Percentiles rank a stretch among this genome's conserved stretches.
These are phyloP conservation scores for Pseudogymnoascus sp. DNA, from an alignment of 2,329 filamentous ascomycete species.

Conservation along the genomic window DNA sequence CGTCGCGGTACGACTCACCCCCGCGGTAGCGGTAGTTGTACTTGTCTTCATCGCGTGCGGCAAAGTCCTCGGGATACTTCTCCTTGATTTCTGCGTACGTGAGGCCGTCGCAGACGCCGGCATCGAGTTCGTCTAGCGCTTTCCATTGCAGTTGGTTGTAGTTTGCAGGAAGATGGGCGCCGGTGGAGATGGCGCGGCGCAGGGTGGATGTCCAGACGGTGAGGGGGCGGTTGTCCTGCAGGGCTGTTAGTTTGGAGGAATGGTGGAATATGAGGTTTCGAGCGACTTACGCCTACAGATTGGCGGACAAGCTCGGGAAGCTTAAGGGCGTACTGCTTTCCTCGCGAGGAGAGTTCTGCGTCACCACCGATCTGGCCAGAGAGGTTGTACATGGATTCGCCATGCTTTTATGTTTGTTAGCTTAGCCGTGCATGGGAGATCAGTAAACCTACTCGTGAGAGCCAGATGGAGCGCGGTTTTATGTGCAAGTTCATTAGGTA, in stretches of 20 bases:
- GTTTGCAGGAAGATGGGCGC: slow-evolving; percentile 66
- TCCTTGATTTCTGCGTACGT: slow-evolving; percentile 87
- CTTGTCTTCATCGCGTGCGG: slow-evolving; percentile 92
- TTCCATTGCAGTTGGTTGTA: slow-evolving; percentile 99
- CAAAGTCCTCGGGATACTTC: slow-evolving; percentile 87
- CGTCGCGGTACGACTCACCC: slow-evolving; percentile 83
- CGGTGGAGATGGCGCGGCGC: slow-evolving; percentile 83
- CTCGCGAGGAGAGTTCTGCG: slow-evolving; percentile 74
- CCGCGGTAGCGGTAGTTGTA: slow-evolving; percentile 99
- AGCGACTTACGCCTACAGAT: slow-evolving; percentile 67
- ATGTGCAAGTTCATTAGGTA: slow-evolving; percentile 99
- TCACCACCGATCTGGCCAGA: slow-evolving; percentile 89
- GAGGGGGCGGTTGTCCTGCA: slow-evolving; percentile 46
- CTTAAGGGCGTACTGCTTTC: slow-evolving; percentile 76
- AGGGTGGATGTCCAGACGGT: slow-evolving; percentile 71
- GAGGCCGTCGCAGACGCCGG: slow-evolving; percentile 90
- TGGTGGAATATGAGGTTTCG: slow-evolving; percentile 7
- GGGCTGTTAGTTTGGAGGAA: slow-evolving; percentile 11
- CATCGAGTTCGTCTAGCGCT: slow-evolving; percentile 92
- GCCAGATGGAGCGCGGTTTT: slow-evolving; percentile 90
- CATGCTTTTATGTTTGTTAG: slow-evolving; percentile 55
- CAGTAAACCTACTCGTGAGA: slow-evolving; percentile 64
- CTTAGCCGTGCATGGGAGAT: neutral
- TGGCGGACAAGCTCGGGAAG: slow-evolving; percentile 77
- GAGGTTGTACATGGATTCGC: slow-evolving; percentile 88